These are phyloP conservation scores for Fusarium piperis DNA, from an alignment of 2,329 filamentous ascomycete genomes.

Conservation along the genomic window DNA sequence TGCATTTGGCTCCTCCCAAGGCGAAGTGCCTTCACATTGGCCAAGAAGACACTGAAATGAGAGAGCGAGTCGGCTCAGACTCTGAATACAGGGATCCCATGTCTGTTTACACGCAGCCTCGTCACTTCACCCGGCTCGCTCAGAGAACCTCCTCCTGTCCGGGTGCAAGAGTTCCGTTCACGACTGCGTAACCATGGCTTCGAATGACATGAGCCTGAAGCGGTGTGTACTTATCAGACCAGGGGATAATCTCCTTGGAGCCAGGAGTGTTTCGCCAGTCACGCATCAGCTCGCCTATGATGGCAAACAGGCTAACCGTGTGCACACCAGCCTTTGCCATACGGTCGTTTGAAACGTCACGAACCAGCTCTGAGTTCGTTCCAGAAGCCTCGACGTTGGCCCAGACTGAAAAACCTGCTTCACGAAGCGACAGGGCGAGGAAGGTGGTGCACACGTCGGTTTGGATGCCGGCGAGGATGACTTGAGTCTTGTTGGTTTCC, in stretches of 20 bases:
- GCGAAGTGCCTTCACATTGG: neutral
- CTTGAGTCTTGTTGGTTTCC: slow-evolving; percentile 63
- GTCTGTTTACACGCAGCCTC: neutral
- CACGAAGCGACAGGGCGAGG: slow-evolving; percentile 66
- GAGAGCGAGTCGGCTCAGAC: neutral
- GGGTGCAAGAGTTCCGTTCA: slow-evolving; percentile 61
- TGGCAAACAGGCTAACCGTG: slow-evolving; percentile 58
- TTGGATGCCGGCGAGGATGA: slow-evolving; percentile 69
- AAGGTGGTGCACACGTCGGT: slow-evolving; percentile 72
- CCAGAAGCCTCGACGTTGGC: slow-evolving; percentile 68
- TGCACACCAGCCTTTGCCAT: slow-evolving; percentile 68
- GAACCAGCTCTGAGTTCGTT: slow-evolving; percentile 61
- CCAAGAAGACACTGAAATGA: neutral
- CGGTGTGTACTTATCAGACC: slow-evolving; percentile 62
- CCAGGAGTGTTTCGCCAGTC: slow-evolving; percentile 60
- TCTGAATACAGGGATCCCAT: neutral
- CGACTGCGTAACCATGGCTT: slow-evolving; percentile 61
- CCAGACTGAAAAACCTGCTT: slow-evolving; percentile 68
- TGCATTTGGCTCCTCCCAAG: neutral
- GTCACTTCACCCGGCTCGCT: too few species aligned
- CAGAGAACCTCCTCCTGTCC: slow-evolving; percentile 50
- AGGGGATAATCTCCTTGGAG: slow-evolving; percentile 59
- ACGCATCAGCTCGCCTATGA: slow-evolving; percentile 65
- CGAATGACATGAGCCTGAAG: slow-evolving; percentile 63
- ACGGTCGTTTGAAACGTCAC: slow-evolving; percentile 63